These are phyloP conservation scores for Ceratocystis colombiana DNA, from an alignment of 2,329 filamentous ascomycete species.

Conservation along the genomic window DNA sequence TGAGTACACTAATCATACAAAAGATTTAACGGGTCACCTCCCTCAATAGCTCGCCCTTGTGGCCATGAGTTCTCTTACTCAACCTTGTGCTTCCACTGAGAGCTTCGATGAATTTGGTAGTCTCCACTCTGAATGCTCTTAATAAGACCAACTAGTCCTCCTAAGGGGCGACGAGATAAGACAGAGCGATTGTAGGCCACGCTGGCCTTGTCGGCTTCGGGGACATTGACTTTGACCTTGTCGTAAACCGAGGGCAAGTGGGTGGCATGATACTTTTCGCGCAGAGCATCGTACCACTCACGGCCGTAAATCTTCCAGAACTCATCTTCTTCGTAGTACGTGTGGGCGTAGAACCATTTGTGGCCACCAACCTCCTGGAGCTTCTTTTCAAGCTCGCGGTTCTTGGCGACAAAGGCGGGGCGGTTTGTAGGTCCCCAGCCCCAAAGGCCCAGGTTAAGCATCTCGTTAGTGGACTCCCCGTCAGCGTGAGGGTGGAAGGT, in stretches of 20 bases:
- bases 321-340: conserved; percentile 65
- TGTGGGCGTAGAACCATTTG: conserved; percentile 83
- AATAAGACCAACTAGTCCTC: conserved; percentile 50
- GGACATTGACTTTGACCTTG: conserved; percentile 53
- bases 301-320: conserved; percentile 57
- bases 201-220: conserved; percentile 35
- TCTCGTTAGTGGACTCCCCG: conserved; percentile 30
- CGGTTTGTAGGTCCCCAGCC: conserved; percentile 55
- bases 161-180: conserved; percentile 45
- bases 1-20: neutral
- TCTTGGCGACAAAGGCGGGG: conserved; percentile 55
- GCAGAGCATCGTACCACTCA: conserved; percentile 51
- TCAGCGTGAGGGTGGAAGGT: conserved; percentile 45
- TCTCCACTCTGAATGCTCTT: conserved; percentile 50
- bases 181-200: conserved; percentile 36
- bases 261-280: conserved; percentile 52
- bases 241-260: conserved; percentile 58
- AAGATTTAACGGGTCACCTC: neutral
- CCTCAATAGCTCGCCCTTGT: neutral
- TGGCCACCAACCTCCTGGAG: conserved; percentile 60
- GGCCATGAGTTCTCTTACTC: conserved; percentile 22
- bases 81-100: conserved; percentile 45
- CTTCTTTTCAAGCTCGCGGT: conserved; percentile 60
- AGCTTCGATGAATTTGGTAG: conserved; percentile 44
- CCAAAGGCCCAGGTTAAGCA: conserved; percentile 66